phyloP scores from a whole-genome alignment of 768 basidiomycete species.

The Phanerochaete sordida region DNA sequence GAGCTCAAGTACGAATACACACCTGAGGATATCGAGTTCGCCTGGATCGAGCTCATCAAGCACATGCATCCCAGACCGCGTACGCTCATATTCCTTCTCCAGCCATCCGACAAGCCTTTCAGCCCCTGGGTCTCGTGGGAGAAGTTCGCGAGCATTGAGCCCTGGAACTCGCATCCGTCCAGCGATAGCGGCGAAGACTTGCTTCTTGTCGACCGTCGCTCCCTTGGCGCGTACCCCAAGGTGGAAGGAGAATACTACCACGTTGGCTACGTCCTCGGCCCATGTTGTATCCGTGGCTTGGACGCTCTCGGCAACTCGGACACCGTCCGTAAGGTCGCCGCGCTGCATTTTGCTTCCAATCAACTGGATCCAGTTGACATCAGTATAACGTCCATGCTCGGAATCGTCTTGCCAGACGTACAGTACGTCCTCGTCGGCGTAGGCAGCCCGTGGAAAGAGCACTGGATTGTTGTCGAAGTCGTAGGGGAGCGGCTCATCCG shows the following conservation, averaged over 20 bases:
- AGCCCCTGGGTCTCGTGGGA: neutral
- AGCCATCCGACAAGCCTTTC: neutral
- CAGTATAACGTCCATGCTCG: no score
- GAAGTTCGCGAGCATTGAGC: neutral
- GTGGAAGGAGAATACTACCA: no score
- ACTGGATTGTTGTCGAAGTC: neutral
- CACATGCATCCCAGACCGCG: neutral
- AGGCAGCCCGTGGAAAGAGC: neutral
- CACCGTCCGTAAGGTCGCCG: no score
- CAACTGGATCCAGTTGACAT: no score
- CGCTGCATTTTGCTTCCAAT: no score
- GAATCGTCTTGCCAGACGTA: neutral
- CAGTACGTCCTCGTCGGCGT: neutral
- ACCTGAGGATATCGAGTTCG: neutral
- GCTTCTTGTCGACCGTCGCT: neutral
- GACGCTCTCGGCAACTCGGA: no score
- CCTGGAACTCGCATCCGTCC: neutral
- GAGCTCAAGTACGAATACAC: neutral
- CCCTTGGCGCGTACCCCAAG: neutral
- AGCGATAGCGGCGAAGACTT: neutral
- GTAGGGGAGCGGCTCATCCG: neutral
- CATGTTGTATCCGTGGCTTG: no score
- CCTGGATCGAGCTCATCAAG: neutral
- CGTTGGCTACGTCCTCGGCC: no score
- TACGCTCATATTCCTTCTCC: neutral